phyloP scores from a whole-genome alignment of 805 yeast species.

The Alloascoidea hylecoeti region DNA sequence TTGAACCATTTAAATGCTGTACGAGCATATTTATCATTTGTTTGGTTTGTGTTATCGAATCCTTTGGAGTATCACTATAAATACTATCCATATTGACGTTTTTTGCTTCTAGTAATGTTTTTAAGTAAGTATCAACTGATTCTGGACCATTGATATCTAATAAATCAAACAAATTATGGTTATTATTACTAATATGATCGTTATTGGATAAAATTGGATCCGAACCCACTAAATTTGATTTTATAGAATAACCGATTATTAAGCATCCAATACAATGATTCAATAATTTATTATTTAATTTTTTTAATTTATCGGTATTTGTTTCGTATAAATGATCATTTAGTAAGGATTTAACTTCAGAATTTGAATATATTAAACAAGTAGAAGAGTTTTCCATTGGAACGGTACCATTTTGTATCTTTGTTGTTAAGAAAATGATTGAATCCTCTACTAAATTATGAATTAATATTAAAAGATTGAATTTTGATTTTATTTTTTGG shows the following conservation, averaged over 20 bases:
- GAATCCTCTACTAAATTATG: not conserved
- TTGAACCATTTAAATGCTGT: too few species aligned
- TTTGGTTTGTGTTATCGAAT: too few species aligned
- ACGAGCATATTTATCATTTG: not conserved
- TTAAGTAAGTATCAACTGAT: too few species aligned
- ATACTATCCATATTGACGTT: too few species aligned
- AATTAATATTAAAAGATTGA: not conserved
- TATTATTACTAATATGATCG: too few species aligned
- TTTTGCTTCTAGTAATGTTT: too few species aligned
- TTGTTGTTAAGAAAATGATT: not conserved
- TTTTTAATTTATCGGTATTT: not conserved
- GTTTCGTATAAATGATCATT: not conserved
- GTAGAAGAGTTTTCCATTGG: not conserved
- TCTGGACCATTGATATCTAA: too few species aligned
- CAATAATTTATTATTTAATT: not conserved
- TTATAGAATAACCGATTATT: not conserved
- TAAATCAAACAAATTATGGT: too few species aligned
- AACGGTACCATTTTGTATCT: not conserved
- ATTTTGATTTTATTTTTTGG: not conserved
- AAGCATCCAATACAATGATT: conserved; percentile 1
- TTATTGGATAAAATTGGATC: too few species aligned
- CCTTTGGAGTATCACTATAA: too few species aligned
- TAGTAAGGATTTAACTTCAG: not conserved
- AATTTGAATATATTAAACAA: not conserved
- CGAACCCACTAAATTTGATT: not conserved